Base-by-base conservation (phyloP, 257 asterid genomes). In the Marsdenia floribunda region DNA sequence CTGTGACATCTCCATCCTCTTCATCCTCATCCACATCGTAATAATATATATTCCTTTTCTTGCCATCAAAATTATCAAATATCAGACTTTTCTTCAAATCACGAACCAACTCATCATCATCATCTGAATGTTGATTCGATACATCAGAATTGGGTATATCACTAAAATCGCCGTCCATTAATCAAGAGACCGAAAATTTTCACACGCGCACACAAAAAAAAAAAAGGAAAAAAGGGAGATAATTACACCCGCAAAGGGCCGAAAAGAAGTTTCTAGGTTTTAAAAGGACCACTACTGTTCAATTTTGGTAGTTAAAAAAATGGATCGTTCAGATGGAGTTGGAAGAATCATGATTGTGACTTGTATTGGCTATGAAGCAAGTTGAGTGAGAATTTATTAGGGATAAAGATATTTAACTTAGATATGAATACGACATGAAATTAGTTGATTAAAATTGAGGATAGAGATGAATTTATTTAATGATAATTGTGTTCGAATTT, bases 1-100 rank as follows among this genome's bases (percentile, higher is more conserved):
- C 84, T 50, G 59, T 75, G 15, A 77, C 22, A 75, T 81, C 83
- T 5, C 82, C 86, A 24, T 77, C 81, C 0, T 80, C 78, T 15
- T 61, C 72, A 3, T 58, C 82, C 22, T 52, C 58, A 2, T 61
- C 61, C 19, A 76, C 78, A 14, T 68, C 74, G 12, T 40, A 57
- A 16, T 35, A 24, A 68, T 55, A 24, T 19, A 4, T 63, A 9
- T 37, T 46, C 71, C 38, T 26, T 33, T 42, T 9, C 71, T 29
- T 42, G n/a, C 12, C 3, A 9, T 63, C 47, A 11, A 13, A 9
- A 22, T 21, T 29, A 21, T 46, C 67, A 21, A 71, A 8, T 35
- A 21, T 19, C 52, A 10, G n/a, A 19, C 29, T 52, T 42, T 37
- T 13, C 40, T 71, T 71, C 40, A 49, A 24, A 46, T 24, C 38